Percentiles rank a stretch among this genome's conserved stretches.
Evolutionary conservation across 2,329 filamentous ascomycete species (phyloP).

Genomic region (Pseudogymnoascus verrucosus): DNA sequence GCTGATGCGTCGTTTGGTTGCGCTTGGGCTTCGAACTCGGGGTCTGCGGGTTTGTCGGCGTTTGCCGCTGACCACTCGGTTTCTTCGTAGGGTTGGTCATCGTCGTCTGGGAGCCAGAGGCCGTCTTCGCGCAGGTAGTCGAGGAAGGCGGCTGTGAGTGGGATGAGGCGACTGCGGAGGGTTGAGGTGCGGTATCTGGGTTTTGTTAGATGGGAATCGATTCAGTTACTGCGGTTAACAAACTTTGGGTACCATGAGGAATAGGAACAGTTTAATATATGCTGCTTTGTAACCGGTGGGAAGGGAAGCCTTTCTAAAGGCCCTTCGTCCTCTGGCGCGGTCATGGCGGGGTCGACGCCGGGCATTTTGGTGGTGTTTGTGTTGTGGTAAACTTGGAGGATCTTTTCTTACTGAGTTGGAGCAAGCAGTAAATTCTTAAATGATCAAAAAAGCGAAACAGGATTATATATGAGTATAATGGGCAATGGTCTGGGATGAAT

Average conservation of each 20-base stretch:
- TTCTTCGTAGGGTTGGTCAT: constrained; percentile 21
- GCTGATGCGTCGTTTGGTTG: constrained; percentile 14
- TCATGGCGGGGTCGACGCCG: constrained; percentile 3
- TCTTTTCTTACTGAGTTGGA: not conserved
- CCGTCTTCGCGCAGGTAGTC: constrained; percentile 87
- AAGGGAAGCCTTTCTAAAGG: constrained; percentile 51
- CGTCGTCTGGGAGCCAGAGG: constrained; percentile 70
- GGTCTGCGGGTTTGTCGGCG: constrained; percentile 36
- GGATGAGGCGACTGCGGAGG: constrained; percentile 78
- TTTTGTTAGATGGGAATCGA: not conserved
- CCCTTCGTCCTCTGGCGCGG: constrained; percentile 13
- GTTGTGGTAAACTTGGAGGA: not conserved
- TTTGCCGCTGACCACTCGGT: constrained; percentile 33
- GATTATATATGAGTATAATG: not conserved
- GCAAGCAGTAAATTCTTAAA: not conserved
- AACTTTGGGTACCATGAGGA: constrained; percentile 81
- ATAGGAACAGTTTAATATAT: constrained; percentile 92
- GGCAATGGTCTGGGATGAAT: not conserved
- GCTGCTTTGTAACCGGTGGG: constrained; percentile 72
- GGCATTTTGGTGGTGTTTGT: constrained; percentile 3
- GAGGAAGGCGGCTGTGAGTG: constrained; percentile 66
- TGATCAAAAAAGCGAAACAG: not conserved
- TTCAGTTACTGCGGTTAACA: constrained; percentile 15
- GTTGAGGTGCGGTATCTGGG: constrained; percentile 67
- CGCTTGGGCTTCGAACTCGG: constrained; percentile 13